These are phyloP conservation scores for Acanthochlamys bracteata DNA, from an alignment of 106 monocot genomes.

Conservation along the genomic window DNA sequence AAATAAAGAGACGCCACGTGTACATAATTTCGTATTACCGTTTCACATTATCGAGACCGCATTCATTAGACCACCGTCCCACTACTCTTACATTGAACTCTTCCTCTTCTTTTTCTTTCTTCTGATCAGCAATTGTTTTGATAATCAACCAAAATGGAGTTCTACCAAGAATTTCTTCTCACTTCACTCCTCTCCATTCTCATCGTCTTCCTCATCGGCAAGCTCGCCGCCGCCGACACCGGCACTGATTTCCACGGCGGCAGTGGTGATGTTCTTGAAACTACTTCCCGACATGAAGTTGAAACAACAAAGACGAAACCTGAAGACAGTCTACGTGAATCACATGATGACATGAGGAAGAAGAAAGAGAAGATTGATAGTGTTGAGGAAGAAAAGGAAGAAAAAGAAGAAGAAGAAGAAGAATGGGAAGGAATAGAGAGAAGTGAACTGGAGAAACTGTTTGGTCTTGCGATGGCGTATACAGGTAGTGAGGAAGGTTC, in stretches of 20 bases:
- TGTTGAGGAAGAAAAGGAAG: not conserved
- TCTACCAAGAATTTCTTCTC: conserved; percentile 42
- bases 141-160: too few relatives aligned
- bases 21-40: too few relatives aligned
- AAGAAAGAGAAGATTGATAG: not conserved
- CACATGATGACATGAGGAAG: not conserved
- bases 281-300: not conserved
- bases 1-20: too few relatives aligned
- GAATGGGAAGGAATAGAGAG: conserved; percentile 78
- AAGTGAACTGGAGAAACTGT: conserved; percentile 52
- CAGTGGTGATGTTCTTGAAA: not conserved
- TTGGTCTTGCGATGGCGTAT: conserved; percentile 34
- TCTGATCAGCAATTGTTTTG: too few relatives aligned
- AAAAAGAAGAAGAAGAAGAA: conserved; percentile 19
- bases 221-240: conserved; percentile 8
- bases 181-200: conserved; percentile 36
- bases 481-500: conserved; percentile 16
- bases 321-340: too few relatives aligned
- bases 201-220: conserved; percentile 33
- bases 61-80: too few relatives aligned
- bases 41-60: too few relatives aligned
- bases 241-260: not conserved
- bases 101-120: too few relatives aligned
- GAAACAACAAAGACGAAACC: too few relatives aligned
- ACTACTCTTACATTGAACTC: too few relatives aligned